Evolutionary conservation across 2,329 filamentous ascomycete species (phyloP), one percentile per base, ranked within the genome.

Genomic region (Phaeosphaeria sp.): DNA sequence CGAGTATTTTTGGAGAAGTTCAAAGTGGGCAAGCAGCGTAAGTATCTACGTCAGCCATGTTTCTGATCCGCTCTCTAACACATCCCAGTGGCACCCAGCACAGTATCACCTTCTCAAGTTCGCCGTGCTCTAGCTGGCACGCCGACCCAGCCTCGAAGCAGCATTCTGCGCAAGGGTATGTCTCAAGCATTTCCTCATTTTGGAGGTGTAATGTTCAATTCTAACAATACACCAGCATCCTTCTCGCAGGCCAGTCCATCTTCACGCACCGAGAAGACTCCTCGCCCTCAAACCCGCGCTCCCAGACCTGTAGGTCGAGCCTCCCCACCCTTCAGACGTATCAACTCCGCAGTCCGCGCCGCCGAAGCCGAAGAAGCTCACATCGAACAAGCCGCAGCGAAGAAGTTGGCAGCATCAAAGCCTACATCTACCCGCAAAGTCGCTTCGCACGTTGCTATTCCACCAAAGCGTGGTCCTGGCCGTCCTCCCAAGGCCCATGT

Each of bases 1-100:
- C 59, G 67, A 8, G 45, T 70, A 8, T 71, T 68, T 46, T 40
- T 72, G 11, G 60, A 67, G 0, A 56, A 50, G 15, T 46, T 71
- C n/a, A 9, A 18, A 3, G 47, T 60, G 15, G 44, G 30, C 5
- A 22, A n/a, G 13, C 54, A 57, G 53, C 9, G 61, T 60, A 53
- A 46, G 40, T 20, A 46, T 42, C 6, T 2, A 5, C 15, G 8
- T 36, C 30, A 3, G 1, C 27, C 11, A 15, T 40, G 20, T 11
- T 15, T 1, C 1, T 15, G 8, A 13, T 8, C 17, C 24, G n/a
- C 6, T 15, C 2, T 24, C 17, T 22, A 2, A 47, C 17, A 7
- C 6, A 30, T 4, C 6, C n/a, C 43, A 53, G 21, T 20, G 43
- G 13, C 20, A 7, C 33, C 25, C 13, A 47, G n/a, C 11, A 27